Percentiles rank a stretch among this genome's conserved stretches.
Conservation (phyloP, 2,329 filamentous ascomycete genomes). For the Phialemoniopsis sp. region DNA sequence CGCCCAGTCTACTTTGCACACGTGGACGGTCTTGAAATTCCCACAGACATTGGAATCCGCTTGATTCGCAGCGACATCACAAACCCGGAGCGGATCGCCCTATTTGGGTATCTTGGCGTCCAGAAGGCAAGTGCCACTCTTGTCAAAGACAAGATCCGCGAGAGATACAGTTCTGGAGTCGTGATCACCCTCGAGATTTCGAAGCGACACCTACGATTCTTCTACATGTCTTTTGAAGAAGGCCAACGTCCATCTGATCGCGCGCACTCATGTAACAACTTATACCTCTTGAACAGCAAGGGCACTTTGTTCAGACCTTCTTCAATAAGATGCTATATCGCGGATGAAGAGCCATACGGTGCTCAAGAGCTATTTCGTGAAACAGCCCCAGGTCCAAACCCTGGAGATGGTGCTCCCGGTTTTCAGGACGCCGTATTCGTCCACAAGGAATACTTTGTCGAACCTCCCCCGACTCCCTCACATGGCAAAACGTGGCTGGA, state of each 20-base stretch:
- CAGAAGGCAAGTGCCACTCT: background rate
- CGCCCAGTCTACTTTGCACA: conserved; percentile 9
- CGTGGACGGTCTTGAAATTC: conserved; percentile 8
- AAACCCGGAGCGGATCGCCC: background rate
- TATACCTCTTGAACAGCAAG: too few relatives aligned
- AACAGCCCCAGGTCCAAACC: background rate
- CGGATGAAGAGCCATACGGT: conserved; percentile 9
- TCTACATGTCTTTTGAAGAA: conserved; percentile 9
- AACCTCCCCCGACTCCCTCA: background rate
- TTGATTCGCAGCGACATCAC: conserved; percentile 6
- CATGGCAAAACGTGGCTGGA: background rate
- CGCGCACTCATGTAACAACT: too few relatives aligned
- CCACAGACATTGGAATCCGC: conserved; percentile 6
- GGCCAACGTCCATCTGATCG: background rate
- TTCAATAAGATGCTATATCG: conserved; percentile 6
- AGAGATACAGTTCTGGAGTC: conserved; percentile 1
- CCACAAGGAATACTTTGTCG: conserved; percentile 7
- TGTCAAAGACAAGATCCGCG: conserved; percentile 6
- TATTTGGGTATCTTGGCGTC: conserved; percentile 5
- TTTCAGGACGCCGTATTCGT: conserved; percentile 4
- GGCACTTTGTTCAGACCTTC: background rate
- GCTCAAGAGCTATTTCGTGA: conserved; percentile 9
- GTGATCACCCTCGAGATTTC: conserved; percentile 2
- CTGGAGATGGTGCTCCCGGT: conserved; percentile 7
- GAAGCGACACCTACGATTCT: conserved; percentile 11